A percentile compares a stretch with the other conserved stretches of the same genome.
phyloP scores from a whole-genome alignment of 805 yeast genomes.

The Lipomyces kockii region DNA sequence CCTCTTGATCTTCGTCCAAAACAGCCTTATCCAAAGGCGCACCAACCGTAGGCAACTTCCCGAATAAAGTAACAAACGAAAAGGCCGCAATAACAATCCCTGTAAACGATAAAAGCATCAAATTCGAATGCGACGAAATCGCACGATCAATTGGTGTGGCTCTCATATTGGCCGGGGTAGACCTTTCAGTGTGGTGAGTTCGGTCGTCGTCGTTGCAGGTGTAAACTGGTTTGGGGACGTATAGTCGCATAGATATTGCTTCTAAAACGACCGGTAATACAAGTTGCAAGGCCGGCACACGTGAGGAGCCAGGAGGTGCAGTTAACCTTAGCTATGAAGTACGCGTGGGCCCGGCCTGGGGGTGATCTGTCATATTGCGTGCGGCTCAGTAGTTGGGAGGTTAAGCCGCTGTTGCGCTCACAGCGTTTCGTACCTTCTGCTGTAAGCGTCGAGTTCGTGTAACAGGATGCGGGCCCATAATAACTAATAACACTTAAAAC shows the following conservation, averaged over 20 bases:
- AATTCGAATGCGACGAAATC: conserved; percentile 31
- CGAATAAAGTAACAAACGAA: conserved; percentile 22
- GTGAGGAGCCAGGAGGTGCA: background rate
- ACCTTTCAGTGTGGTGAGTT: background rate
- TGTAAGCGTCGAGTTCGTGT: background rate
- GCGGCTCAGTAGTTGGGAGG: background rate
- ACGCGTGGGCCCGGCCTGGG: background rate
- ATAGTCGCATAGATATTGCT: background rate
- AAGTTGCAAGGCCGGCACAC: background rate
- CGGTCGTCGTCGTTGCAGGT: background rate
- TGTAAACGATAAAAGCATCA: conserved; percentile 39
- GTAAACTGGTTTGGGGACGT: background rate
- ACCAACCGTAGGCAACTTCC: background rate
- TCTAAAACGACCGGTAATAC: background rate
- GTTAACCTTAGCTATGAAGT: background rate
- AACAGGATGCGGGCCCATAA: too few relatives aligned
- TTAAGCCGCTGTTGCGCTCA: too few relatives aligned
- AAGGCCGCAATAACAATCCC: conserved; percentile 41
- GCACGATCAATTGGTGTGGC: conserved; percentile 38
- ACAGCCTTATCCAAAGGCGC: background rate
- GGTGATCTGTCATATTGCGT: background rate
- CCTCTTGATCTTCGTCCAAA: background rate
- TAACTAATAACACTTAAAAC: background rate
- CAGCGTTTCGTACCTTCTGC: background rate
- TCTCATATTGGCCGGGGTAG: background rate